These are phyloP conservation scores for Elongisporangium undulatum DNA, from an alignment of 352 stramenopile species.

Conservation along the genomic window DNA sequence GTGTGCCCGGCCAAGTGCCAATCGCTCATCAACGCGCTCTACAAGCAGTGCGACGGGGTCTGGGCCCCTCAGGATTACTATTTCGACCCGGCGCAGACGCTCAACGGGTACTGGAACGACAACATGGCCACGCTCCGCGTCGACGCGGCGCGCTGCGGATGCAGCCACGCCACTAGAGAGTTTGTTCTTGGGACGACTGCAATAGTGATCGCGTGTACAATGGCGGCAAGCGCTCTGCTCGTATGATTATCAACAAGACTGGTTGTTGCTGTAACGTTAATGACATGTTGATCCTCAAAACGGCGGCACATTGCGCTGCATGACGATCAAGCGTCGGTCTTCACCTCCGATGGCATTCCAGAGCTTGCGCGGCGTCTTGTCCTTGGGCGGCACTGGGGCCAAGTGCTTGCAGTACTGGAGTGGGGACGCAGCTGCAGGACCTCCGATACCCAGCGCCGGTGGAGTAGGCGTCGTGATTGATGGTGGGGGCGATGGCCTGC, in stretches of 20 bases:
- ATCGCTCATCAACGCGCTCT: conserved; percentile 61
- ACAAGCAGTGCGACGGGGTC: conserved; percentile 58
- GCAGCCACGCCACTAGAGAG: conserved; percentile 12
- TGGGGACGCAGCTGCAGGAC: conserved; percentile 5
- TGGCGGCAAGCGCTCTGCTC: not conserved
- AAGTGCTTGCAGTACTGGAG: conserved; percentile 62
- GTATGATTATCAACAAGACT: not conserved
- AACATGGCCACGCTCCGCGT: conserved; percentile 47
- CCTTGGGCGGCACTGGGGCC: conserved; percentile 38
- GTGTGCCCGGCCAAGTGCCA: conserved; percentile 67
- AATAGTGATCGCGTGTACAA: not conserved
- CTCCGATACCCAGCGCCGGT: conserved; percentile 15
- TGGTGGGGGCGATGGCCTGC: not conserved
- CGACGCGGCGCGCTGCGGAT: conserved; percentile 51
- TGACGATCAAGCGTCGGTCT: conserved; percentile 62
- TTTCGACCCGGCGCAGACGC: conserved; percentile 52
- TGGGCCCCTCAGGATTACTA: conserved; percentile 52
- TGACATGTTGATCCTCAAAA: not conserved
- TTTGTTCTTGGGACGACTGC: not conserved
- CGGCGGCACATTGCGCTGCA: conserved; percentile 48
- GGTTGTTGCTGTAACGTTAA: not conserved
- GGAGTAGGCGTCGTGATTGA: not conserved
- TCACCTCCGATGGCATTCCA: conserved; percentile 77
- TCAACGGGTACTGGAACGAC: conserved; percentile 67
- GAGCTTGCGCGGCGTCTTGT: conserved; percentile 64